These are phyloP conservation scores for Salix brachista DNA, from an alignment of 345 rosid species.

Conservation along the genomic window DNA sequence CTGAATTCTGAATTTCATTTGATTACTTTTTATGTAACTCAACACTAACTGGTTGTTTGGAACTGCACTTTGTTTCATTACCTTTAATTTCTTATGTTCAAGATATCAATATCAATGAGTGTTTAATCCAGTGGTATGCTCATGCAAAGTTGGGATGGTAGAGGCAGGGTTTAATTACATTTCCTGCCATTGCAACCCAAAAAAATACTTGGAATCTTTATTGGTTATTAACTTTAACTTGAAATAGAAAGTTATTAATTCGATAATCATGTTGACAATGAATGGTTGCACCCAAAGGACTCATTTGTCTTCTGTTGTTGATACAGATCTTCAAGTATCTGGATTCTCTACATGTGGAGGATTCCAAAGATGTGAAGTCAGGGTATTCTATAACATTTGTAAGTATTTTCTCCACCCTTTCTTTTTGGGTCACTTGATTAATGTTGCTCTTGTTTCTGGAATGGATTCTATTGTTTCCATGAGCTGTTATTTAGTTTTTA, in stretches of 20 bases:
- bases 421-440: not conserved
- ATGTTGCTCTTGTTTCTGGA: not conserved
- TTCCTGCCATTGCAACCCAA: not conserved
- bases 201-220: not conserved
- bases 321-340: constrained; percentile 22
- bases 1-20: not conserved
- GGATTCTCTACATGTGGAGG: constrained; percentile 24
- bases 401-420: not conserved
- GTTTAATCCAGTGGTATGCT: not conserved
- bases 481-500: not conserved
- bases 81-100: not conserved
- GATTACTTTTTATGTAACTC: not conserved
- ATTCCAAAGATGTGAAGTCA: constrained; percentile 26
- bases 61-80: not conserved
- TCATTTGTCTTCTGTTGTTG: not conserved
- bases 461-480: not conserved
- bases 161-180: not conserved
- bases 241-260: not conserved
- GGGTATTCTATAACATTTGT: constrained; percentile 26
- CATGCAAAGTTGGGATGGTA: not conserved
- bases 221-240: not conserved
- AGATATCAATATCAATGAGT: not conserved
- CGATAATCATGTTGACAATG: not conserved
- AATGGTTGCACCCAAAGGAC: not conserved
- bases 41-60: not conserved